Evolutionary conservation across 768 basidiomycete genomes (phyloP).

Genomic region (Termitomyces sp.): DNA sequence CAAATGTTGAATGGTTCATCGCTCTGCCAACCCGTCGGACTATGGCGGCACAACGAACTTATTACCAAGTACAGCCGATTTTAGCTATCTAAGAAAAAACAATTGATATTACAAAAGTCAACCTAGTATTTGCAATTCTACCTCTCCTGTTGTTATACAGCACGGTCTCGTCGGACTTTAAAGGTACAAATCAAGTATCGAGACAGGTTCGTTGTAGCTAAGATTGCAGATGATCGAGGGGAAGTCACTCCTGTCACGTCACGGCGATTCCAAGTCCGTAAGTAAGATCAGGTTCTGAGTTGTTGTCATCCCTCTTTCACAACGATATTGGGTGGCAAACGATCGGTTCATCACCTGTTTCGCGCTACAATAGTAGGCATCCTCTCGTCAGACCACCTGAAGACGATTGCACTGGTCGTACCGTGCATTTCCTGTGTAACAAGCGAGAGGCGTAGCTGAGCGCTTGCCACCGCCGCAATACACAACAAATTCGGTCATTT

Average conservation of each 20-base stretch:
- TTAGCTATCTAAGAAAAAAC: background rate
- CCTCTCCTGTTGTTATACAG: background rate
- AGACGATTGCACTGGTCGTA: background rate
- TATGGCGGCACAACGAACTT: background rate
- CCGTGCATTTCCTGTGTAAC: background rate
- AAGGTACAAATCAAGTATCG: background rate
- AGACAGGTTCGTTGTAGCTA: constrained; percentile 7
- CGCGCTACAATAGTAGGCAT: background rate
- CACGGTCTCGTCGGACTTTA: background rate
- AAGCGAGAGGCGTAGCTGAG: background rate
- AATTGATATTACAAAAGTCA: background rate
- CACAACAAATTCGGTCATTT: background rate
- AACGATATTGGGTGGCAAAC: constrained; percentile 4
- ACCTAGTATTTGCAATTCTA: background rate
- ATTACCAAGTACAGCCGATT: background rate
- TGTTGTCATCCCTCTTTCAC: constrained; percentile 17
- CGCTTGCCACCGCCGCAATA: constrained; percentile 9
- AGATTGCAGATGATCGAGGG: constrained; percentile 11
- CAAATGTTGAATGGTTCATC: background rate
- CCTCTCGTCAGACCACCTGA: background rate
- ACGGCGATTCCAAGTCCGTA: constrained; percentile 13
- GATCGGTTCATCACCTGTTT: background rate
- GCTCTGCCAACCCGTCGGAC: too few relatives aligned
- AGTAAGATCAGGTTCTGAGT: constrained; percentile 18
- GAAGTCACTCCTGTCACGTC: constrained; percentile 18